Conservation (phyloP, 306 rosid species). For the Medicago lupulina region DNA sequence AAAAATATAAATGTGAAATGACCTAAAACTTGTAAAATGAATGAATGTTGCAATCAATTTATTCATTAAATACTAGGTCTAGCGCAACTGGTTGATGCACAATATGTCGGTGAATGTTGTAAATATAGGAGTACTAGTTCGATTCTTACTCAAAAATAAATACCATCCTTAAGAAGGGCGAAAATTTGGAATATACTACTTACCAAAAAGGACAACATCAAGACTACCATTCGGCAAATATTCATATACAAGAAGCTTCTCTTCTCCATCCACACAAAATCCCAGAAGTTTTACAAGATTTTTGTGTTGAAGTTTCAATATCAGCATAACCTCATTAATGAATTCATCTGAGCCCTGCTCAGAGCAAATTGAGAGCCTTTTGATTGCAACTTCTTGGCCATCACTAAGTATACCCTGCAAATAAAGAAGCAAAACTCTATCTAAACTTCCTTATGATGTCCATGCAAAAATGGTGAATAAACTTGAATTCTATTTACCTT, state of each 20-base stretch:
- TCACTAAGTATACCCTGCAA: constrained; percentile 50
- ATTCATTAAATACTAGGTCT: not conserved
- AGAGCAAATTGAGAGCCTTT: constrained; percentile 67
- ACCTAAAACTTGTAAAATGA: not conserved
- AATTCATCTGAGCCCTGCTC: constrained; percentile 72
- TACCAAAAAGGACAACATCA: constrained; percentile 59
- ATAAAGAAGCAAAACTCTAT: not conserved
- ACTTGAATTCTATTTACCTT: constrained; percentile 50
- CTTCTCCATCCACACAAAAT: constrained; percentile 64
- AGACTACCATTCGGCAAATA: constrained; percentile 69
- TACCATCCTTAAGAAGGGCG: not conserved
- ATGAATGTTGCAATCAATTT: not conserved
- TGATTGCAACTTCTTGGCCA: constrained; percentile 72
- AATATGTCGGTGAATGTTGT: not conserved
- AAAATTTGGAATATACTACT: constrained; percentile 8
- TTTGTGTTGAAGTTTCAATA: constrained; percentile 74
- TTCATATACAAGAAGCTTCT: constrained; percentile 71
- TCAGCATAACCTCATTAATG: constrained; percentile 62
- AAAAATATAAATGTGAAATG: not conserved
- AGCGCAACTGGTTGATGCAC: not conserved
- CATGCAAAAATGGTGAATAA: not conserved
- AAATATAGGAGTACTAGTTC: not conserved
- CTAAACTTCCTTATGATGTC: not conserved
- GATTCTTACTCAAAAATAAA: no score
- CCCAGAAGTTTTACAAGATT: constrained; percentile 79